Base-by-base conservation (phyloP, 148 eudicot species). In the Rhododendron williamsianum region DNA sequence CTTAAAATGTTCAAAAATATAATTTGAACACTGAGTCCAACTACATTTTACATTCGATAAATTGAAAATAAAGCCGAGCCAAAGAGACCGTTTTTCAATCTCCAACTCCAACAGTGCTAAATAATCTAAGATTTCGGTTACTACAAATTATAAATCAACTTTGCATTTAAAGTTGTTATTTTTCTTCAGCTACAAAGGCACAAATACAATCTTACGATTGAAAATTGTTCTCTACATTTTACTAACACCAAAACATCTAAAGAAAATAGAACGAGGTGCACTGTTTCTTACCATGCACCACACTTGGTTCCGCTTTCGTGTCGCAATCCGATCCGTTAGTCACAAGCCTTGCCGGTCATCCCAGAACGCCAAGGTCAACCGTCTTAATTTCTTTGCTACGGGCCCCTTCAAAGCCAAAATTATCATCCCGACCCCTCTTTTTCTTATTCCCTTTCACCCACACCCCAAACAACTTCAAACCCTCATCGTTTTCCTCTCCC, bases 391-490 rank as follows among this genome's bases (percentile, higher is more conserved):
- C 89, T 79, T 93, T 93, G 23, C 83, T 73, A 19, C 81, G 86
- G 56, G 86, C 52, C 89, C 89, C 93, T 27, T 83, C 80, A 72
- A 83, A 46, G 3, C 86, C 91, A 58, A 85, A 33, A 41, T 88
- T 90, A 49, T 87, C 91, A 51, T 86, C 92, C 1, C 91, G 87
- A 6, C 88, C 90, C 92, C 90, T 91, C 91, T 82, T 89, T 84
- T 87, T 91, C 87, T 85, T 86, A 82, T 85, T 85, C 49, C 82
- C 88, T 86, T 87, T 84, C 91, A 87, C 65, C 90, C 88, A 79
- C 76, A 92, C 92, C 87, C 93, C 93, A 41, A 92, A 92, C 63
- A 92, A 33, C 46, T 87, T 90, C 83, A 90, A 19, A 79, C 89
- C 83, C 12, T 78, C 88, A 9, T 73, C 89, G 30, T 87, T 86